These are phyloP conservation scores for Termitomyces sp. DNA, from an alignment of 768 basidiomycete genomes.

Conservation along the genomic window DNA sequence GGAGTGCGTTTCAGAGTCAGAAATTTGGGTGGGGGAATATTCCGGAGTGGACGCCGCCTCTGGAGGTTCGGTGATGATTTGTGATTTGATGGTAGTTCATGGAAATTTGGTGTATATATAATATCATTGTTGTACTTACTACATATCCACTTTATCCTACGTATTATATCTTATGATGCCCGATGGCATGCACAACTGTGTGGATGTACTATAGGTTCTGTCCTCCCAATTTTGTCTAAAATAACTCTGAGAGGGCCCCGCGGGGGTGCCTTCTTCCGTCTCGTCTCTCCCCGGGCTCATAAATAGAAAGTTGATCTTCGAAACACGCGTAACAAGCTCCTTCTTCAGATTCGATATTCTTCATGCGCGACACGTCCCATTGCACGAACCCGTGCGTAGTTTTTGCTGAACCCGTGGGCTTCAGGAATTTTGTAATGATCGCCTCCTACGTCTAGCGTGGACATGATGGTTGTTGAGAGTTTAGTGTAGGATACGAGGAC, in stretches of 20 bases:
- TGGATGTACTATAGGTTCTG: no score
- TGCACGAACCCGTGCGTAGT: slow-evolving; percentile 19
- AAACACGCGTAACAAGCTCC: slow-evolving; percentile 30
- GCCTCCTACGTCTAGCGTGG: no score
- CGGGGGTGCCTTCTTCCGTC: no score
- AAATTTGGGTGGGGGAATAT: slow-evolving; percentile 68
- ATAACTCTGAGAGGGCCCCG: no score
- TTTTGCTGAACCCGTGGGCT: no score
- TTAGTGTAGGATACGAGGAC: no score
- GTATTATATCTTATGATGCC: no score
- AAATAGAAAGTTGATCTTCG: slow-evolving; percentile 50
- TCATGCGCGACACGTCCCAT: slow-evolving; percentile 44
- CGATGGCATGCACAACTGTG: no score
- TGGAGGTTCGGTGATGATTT: slow-evolving; percentile 44
- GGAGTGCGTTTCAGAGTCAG: slow-evolving; percentile 50
- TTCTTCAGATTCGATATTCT: slow-evolving; percentile 32
- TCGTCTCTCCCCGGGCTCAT: slow-evolving; percentile 13
- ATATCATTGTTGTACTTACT: background rate
- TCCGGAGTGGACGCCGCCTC: slow-evolving; percentile 73
- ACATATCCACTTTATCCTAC: no score
- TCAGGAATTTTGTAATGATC: no score
- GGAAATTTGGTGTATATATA: slow-evolving; percentile 13
- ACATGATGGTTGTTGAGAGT: no score
- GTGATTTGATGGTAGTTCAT: slow-evolving; percentile 17
- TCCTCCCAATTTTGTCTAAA: no score